These are phyloP conservation scores for Begonia fuchsioides DNA, from an alignment of 306 rosid species.

Conservation along the genomic window DNA sequence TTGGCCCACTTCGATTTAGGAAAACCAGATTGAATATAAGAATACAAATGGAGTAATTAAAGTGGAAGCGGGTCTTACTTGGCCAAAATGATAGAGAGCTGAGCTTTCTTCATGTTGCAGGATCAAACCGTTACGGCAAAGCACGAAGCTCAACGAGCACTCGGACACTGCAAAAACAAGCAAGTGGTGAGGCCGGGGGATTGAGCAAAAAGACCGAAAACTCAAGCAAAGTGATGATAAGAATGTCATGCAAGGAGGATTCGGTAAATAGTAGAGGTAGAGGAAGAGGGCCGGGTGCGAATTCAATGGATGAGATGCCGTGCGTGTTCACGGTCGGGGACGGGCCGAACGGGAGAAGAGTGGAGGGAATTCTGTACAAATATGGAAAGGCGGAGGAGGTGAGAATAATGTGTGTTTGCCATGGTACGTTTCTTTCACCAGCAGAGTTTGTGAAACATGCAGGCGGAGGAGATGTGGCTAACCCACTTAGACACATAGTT, in stretches of 20 bases:
- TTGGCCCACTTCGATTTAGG: too few relatives aligned
- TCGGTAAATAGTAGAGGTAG: constrained; percentile 16
- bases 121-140: constrained; percentile 51
- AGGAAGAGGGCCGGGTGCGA: constrained; percentile 40
- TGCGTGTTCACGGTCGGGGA: constrained; percentile 81
- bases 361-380: constrained; percentile 80
- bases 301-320: constrained; percentile 82
- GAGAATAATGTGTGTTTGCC: constrained; percentile 97
- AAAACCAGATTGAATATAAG: too few relatives aligned
- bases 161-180: constrained; percentile 29
- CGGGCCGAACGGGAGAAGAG: constrained; percentile 69
- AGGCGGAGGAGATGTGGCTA: constrained; percentile 73
- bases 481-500: constrained; percentile 88
- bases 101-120: constrained; percentile 17
- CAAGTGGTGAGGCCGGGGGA: constrained; percentile 26
- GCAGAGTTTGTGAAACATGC: constrained; percentile 98
- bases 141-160: constrained; percentile 39
- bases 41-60: too few relatives aligned
- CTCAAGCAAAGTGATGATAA: constrained; percentile 20
- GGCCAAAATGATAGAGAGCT: background rate
- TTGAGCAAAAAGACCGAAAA: constrained; percentile 17
- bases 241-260: constrained; percentile 25
- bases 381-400: constrained; percentile 87
- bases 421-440: constrained; percentile 76
- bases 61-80: too few relatives aligned